Evolutionary conservation across 78 protist species (phyloP), one percentile per base, ranked within the genome.

Genomic region (Thecamonas trahens): DNA sequence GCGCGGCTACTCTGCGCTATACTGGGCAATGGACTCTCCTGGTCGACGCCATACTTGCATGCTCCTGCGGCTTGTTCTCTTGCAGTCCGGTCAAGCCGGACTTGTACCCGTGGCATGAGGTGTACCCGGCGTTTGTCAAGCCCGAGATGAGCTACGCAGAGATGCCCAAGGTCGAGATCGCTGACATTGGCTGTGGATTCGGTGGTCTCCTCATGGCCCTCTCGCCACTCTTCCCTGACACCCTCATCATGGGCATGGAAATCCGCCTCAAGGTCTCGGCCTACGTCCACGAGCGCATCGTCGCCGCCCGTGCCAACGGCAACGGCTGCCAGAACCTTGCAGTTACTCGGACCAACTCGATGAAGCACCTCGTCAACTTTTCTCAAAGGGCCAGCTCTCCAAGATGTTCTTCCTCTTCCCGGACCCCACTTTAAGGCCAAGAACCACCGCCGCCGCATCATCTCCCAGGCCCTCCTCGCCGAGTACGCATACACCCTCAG

Each of bases 151-250:
- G n/a, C 52, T 20, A 9, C n/a, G 52, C 20, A 9, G 9, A 45
- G n/a, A 4, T 20, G 52, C 20, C 5, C 14, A 40, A 24, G 26
- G 88, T 82, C 29, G 80, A 74, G 40, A 50, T 87, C 44, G 80
- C 83, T 52, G 98, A 95, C 53, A 65, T 95, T 17, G 98, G 98
- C 38, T 95, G 98, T 44, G 98, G 97, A 2, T 95, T 77, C 31
- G 98, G 97, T 68, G 96, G 97, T 0, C 64, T 93, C 3, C 63
- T 82, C 8, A 74, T 85, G 45, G 54, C 66, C 20, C 67, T 85
- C 37, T 13, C 79, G n/a, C 7, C 13, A 14, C 49, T 66, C 37
- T 84, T 76, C 50, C 97, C 93, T 13, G 74, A 82, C 29, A 52
- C 18, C 14, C 72, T 88, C 28, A 42, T 49, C 6, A 57, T 94